Conservation (phyloP, 2,329 filamentous ascomycete species). For the Pezicula radicicola region DNA sequence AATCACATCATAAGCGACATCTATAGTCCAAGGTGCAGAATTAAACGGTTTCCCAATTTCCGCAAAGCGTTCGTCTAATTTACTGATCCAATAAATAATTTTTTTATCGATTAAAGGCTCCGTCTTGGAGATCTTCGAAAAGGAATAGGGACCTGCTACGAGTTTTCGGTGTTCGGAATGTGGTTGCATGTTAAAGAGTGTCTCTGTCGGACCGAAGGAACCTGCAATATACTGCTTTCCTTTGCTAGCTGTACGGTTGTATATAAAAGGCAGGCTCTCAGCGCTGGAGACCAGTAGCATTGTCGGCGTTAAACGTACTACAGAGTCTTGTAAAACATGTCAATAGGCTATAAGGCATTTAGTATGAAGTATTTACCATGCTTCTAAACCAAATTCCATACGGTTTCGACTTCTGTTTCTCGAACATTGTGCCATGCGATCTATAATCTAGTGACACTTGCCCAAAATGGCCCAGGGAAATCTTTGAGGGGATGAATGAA, state of each 20-base stretch:
- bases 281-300: conserved; percentile 51
- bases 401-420: conserved; percentile 40
- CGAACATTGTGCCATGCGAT: conserved; percentile 48
- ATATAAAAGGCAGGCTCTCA: conserved; percentile 52
- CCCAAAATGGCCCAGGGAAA: conserved; percentile 55
- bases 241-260: conserved; percentile 53
- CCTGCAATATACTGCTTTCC: conserved; percentile 57
- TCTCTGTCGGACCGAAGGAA: conserved; percentile 52
- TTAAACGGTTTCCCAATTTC: conserved; percentile 44
- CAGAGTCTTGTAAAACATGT: conserved; percentile 36
- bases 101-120: conserved; percentile 51
- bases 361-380: conserved; percentile 35
- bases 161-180: conserved; percentile 51
- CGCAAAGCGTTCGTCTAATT: conserved; percentile 44
- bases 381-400: conserved; percentile 41
- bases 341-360: neutral
- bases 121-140: conserved; percentile 55
- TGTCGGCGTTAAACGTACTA: conserved; percentile 50
- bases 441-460: conserved; percentile 50
- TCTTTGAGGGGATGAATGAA: conserved; percentile 49
- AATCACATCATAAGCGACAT: conserved; percentile 56
- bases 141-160: conserved; percentile 51
- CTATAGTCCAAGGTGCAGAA: conserved; percentile 53
- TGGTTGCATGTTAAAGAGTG: conserved; percentile 55
- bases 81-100: conserved; percentile 47